phyloP scores from a whole-genome alignment of 2,329 filamentous ascomycete genomes.

The Phaeophleospora eucalypticola region DNA sequence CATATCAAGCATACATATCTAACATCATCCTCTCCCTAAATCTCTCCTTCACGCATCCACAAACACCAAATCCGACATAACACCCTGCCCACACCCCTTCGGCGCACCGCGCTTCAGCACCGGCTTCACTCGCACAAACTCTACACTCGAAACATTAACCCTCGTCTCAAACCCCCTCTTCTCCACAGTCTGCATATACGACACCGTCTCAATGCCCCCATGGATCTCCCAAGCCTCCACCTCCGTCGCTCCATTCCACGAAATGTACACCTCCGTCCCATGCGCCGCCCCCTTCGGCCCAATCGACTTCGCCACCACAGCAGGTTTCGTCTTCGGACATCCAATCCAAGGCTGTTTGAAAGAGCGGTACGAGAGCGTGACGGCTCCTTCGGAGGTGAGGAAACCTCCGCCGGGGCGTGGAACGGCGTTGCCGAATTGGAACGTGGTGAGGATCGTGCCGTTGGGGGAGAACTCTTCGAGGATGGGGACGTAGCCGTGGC shows the following conservation, averaged over 20 bases:
- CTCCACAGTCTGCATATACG: constrained; percentile 11
- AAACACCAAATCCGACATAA: constrained; percentile 10
- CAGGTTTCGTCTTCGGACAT: constrained; percentile 15
- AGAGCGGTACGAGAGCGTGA: constrained; percentile 19
- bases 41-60: background rate
- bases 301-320: constrained; percentile 7
- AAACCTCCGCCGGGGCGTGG: constrained; percentile 7
- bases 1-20: too few relatives aligned
- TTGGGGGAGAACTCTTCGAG: constrained; percentile 18
- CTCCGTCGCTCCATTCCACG: constrained; percentile 48
- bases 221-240: constrained; percentile 40
- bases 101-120: constrained; percentile 8
- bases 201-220: constrained; percentile 15
- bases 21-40: too few relatives aligned
- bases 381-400: constrained; percentile 2
- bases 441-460: constrained; percentile 10
- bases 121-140: constrained; percentile 14
- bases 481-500: constrained; percentile 19
- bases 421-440: constrained; percentile 20
- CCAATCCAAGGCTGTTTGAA: constrained; percentile 21
- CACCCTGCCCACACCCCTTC: constrained; percentile 8
- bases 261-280: constrained; percentile 42
- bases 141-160: constrained; percentile 12
- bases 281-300: background rate
- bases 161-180: constrained; percentile 21